These are phyloP conservation scores for Globisporangium cederbergense DNA, from an alignment of 352 stramenopile genomes.

Conservation along the genomic window DNA sequence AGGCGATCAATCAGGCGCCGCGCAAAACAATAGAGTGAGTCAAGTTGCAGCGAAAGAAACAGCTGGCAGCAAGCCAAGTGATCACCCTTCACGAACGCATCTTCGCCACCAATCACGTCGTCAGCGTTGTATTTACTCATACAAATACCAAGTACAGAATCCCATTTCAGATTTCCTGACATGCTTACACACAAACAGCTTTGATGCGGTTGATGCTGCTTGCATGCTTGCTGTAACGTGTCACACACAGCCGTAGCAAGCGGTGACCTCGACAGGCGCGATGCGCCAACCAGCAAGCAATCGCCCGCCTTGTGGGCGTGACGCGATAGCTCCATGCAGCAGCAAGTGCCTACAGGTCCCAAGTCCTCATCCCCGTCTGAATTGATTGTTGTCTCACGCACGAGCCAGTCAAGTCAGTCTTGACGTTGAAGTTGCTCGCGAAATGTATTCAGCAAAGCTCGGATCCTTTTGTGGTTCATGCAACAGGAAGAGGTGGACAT, in stretches of 20 bases:
- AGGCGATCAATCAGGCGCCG: not conserved
- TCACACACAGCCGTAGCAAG: not conserved
- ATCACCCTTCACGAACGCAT: constrained; percentile 1
- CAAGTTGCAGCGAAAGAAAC: constrained; percentile 5
- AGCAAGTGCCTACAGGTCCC: too few species aligned
- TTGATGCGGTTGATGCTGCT: too few species aligned
- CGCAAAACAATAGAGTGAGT: not conserved
- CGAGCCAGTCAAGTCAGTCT: too few species aligned
- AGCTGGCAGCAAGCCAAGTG: not conserved
- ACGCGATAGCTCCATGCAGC: too few species aligned
- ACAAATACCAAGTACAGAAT: not conserved
- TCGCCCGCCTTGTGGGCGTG: not conserved
- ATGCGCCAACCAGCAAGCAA: not conserved
- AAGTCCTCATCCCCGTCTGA: too few species aligned
- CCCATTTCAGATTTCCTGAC: not conserved
- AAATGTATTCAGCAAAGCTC: too few species aligned
- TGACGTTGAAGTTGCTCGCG: too few species aligned
- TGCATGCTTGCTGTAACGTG: not conserved
- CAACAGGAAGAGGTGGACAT: too few species aligned
- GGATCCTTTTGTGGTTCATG: too few species aligned
- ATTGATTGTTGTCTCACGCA: too few species aligned
- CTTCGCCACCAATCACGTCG: not conserved
- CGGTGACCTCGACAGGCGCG: not conserved
- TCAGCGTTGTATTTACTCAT: not conserved
- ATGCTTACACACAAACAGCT: not conserved